Percentiles rank a stretch among this genome's conserved stretches.
Evolutionary conservation across 2,329 filamentous ascomycete species (phyloP).

Genomic region (Clarireedia paspali): DNA sequence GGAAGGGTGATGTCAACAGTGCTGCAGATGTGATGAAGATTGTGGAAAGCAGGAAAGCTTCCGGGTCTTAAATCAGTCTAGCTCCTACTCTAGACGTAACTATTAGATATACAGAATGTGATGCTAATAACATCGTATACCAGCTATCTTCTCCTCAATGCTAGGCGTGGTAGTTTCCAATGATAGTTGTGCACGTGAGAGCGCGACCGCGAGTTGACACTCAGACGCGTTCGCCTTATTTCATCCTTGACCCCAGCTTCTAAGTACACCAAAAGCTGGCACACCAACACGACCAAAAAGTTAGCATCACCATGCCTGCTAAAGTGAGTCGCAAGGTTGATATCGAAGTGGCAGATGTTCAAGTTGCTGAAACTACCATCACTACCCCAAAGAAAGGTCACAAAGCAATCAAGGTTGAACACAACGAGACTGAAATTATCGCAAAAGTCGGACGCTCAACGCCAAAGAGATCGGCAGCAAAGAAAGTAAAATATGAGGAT

Average conservation of each 20-base stretch:
- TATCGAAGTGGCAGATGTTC: background rate
- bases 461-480: background rate
- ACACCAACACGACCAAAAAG: no score
- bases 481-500: background rate
- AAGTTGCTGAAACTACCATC: slow-evolving; percentile 1
- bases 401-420: slow-evolving; percentile 4
- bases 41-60: slow-evolving; percentile 45
- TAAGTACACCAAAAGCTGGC: no score
- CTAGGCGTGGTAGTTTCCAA: no score
- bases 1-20: slow-evolving; percentile 71
- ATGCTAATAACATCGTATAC: slow-evolving; percentile 4
- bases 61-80: background rate
- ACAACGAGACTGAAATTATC: slow-evolving; percentile 12
- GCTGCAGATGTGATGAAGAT: slow-evolving; percentile 73
- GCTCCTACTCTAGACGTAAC: background rate
- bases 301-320: no score
- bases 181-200: no score
- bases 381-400: slow-evolving; percentile 12
- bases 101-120: no score
- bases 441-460: slow-evolving; percentile 10
- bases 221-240: no score
- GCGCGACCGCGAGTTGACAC: no score
- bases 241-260: no score
- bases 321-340: no score
- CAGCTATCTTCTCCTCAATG: no score